These are phyloP conservation scores for Clarireedia sp. DNA, from an alignment of 2,329 filamentous ascomycete species.

Conservation along the genomic window DNA sequence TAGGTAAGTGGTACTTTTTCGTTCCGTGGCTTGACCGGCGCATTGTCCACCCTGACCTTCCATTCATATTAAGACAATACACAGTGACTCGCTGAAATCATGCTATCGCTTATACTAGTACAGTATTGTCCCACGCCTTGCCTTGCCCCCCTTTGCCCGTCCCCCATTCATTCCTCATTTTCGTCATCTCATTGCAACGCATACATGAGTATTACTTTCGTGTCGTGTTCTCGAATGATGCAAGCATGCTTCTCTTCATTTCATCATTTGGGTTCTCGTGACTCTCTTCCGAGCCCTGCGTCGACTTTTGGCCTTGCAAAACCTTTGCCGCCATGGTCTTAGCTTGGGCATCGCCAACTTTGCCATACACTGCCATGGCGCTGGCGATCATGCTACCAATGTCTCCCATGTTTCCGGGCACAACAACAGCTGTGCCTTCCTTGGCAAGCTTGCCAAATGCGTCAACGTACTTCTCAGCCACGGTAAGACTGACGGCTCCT, in stretches of 20 bases:
- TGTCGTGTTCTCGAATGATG: conserved; percentile 37
- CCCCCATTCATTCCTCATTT: background rate
- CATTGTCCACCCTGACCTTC: background rate
- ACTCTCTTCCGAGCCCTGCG: conserved; percentile 20
- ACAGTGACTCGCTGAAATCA: background rate
- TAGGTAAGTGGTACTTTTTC: background rate
- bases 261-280: conserved; percentile 31
- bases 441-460: conserved; percentile 88
- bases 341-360: conserved; percentile 75
- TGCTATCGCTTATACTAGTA: conserved; percentile 4
- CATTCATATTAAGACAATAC: background rate
- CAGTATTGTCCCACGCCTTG: conserved; percentile 1
- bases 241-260: conserved; percentile 40
- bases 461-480: conserved; percentile 97
- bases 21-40: background rate
- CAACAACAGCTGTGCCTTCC: conserved; percentile 90
- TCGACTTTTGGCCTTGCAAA: conserved; percentile 33
- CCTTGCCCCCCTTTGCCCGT: background rate
- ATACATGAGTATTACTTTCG: conserved; percentile 25
- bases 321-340: conserved; percentile 53
- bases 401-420: conserved; percentile 94
- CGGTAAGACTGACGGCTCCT: conserved; percentile 74
- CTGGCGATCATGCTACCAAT: conserved; percentile 96
- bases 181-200: background rate
- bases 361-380: conserved; percentile 90